phyloP scores from a whole-genome alignment of 768 basidiomycete species.

The Tephrocybe sp. region DNA sequence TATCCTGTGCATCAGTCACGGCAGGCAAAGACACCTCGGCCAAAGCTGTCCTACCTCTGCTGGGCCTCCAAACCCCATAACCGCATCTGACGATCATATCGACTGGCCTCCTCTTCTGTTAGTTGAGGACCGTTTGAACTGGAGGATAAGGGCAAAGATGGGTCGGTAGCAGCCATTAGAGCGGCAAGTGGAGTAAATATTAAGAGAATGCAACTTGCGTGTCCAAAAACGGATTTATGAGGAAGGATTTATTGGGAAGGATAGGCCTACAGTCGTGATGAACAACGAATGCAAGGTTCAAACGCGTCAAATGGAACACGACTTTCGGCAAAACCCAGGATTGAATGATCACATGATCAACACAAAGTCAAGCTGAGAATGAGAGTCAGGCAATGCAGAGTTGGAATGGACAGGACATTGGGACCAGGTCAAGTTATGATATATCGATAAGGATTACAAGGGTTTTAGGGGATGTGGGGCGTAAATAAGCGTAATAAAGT shows the following conservation, averaged over 20 bases:
- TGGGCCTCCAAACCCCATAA: slow-evolving; percentile 99
- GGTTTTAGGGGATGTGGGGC: not conserved
- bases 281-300: not conserved
- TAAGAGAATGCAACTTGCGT: not conserved
- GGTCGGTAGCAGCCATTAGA: slow-evolving; percentile 7
- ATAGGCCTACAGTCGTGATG: not conserved
- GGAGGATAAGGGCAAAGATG: slow-evolving; percentile 5
- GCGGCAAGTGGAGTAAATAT: not conserved
- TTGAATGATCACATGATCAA: not conserved
- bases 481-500: slow-evolving; percentile 17
- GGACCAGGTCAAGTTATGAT: not conserved
- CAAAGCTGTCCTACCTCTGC: slow-evolving; percentile 53
- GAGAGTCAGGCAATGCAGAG: not conserved
- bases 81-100: slow-evolving; percentile 96
- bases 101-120: slow-evolving; percentile 70
- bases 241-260: not conserved
- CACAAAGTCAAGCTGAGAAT: too few relatives aligned
- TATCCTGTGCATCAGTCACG: slow-evolving; percentile 34
- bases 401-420: too few relatives aligned
- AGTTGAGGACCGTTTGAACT: slow-evolving; percentile 24
- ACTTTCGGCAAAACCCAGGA: slow-evolving; percentile 2
- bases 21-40: slow-evolving; percentile 5
- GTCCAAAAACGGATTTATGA: not conserved
- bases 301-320: slow-evolving; percentile 7
- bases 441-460: slow-evolving; percentile 15